phyloP scores from a whole-genome alignment of 2,329 filamentous ascomycete species.

The Fusarium tjaetaba region DNA sequence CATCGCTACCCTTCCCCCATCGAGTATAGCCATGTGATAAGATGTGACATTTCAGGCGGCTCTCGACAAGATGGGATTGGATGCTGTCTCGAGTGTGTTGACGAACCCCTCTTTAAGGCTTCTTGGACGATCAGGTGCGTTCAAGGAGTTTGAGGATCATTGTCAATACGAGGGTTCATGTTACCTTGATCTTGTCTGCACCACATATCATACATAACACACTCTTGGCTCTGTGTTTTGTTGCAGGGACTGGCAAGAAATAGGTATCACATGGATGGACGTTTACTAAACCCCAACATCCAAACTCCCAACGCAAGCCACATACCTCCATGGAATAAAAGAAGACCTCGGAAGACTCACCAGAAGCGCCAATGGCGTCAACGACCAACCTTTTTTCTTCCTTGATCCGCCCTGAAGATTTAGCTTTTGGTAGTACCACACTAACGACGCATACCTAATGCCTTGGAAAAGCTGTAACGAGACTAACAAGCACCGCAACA shows the following conservation, averaged over 20 bases:
- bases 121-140: slow-evolving; percentile 17
- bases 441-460: slow-evolving; percentile 14
- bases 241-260: neutral
- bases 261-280: neutral
- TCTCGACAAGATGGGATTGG: slow-evolving; percentile 27
- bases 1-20: slow-evolving; percentile 28
- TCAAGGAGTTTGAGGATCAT: neutral
- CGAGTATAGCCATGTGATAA: slow-evolving; percentile 37
- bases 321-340: slow-evolving; percentile 9
- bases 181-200: slow-evolving; percentile 1
- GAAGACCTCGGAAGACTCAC: slow-evolving; percentile 16
- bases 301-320: slow-evolving; percentile 15
- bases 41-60: slow-evolving; percentile 33
- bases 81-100: slow-evolving; percentile 11
- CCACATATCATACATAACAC: neutral
- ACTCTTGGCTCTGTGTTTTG: neutral
- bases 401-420: neutral
- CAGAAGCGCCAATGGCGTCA: slow-evolving; percentile 31
- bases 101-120: slow-evolving; percentile 15
- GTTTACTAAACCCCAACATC: neutral
- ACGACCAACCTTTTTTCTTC: slow-evolving; percentile 5
- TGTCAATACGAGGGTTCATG: slow-evolving; percentile 1
- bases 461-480: slow-evolving; percentile 24
- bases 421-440: slow-evolving; percentile 10
- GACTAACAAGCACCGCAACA: neutral